Evolutionary conservation across 352 stramenopile genomes (phyloP).

Genomic region (Globisporangium lucens): DNA sequence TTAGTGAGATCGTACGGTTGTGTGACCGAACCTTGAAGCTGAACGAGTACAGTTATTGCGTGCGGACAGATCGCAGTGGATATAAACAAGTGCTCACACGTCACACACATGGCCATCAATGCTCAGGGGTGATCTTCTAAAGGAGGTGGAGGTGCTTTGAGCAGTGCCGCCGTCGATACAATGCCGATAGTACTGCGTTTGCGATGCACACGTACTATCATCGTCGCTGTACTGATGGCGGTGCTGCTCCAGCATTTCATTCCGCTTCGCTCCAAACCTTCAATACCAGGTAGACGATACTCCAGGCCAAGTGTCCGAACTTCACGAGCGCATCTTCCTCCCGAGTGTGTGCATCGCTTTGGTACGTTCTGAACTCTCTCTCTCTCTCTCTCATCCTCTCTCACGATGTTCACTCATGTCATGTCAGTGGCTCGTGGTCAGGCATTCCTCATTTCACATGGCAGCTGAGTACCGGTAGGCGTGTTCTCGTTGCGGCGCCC

Average conservation of each 20-base stretch:
- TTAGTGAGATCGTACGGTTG: background rate
- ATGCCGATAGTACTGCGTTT: background rate
- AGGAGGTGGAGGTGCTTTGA: background rate
- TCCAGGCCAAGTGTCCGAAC: background rate
- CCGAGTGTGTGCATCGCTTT: too few species aligned
- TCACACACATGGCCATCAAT: background rate
- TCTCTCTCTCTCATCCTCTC: too few species aligned
- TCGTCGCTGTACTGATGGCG: background rate
- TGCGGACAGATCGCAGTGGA: background rate
- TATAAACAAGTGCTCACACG: background rate
- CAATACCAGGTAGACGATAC: background rate
- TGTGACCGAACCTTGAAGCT: constrained; percentile 1
- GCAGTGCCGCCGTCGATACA: too few species aligned
- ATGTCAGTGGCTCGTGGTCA: too few species aligned
- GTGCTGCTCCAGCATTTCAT: background rate
- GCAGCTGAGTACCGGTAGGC: too few species aligned
- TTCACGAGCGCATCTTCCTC: background rate
- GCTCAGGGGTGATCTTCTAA: background rate
- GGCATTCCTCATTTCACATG: too few species aligned
- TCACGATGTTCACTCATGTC: too few species aligned
- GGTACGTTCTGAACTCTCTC: too few species aligned
- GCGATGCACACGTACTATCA: background rate
- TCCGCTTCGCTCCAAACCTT: background rate
- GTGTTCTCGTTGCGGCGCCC: too few species aligned
- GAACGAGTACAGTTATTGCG: background rate